phyloP scores from a whole-genome alignment of 2,329 filamentous ascomycete species.

The Aspergillus fijiensis region DNA sequence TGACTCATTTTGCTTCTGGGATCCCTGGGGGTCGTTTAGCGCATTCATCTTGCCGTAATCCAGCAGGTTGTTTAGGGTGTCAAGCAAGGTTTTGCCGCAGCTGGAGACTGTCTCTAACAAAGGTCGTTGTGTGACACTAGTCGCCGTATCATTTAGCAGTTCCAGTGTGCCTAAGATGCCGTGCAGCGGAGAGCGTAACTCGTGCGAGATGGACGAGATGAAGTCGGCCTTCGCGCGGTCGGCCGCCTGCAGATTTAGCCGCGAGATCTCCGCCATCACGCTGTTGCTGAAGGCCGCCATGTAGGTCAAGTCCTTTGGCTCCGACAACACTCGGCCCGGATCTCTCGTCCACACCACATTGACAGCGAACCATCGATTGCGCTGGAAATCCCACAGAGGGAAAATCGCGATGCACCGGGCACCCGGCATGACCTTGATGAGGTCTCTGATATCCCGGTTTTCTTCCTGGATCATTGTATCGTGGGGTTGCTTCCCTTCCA shows the following conservation, averaged over 20 bases:
- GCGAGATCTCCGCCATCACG: slow-evolving; percentile 28
- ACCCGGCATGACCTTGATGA: slow-evolving; percentile 13
- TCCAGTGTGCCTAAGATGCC: slow-evolving; percentile 30
- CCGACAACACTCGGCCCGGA: slow-evolving; percentile 20
- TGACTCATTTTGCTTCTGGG: not conserved
- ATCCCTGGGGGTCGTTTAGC: not conserved
- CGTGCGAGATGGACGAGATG: slow-evolving; percentile 33
- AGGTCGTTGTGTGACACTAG: slow-evolving; percentile 23
- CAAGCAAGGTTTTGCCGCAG: slow-evolving; percentile 42
- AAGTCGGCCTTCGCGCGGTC: slow-evolving; percentile 32
- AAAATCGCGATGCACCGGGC: slow-evolving; percentile 26
- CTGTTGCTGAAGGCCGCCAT: slow-evolving; percentile 27
- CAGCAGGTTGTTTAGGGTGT: slow-evolving; percentile 39
- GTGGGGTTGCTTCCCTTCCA: not conserved
- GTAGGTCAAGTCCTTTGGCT: slow-evolving; percentile 24
- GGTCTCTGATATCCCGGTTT: slow-evolving; percentile 11
- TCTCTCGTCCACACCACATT: slow-evolving; percentile 23
- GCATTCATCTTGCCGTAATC: slow-evolving; percentile 29
- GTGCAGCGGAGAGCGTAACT: slow-evolving; percentile 34
- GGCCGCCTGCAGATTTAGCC: slow-evolving; percentile 22
- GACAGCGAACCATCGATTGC: slow-evolving; percentile 26
- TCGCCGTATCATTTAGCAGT: slow-evolving; percentile 25
- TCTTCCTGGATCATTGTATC: slow-evolving; percentile 4
- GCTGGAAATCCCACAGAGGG: slow-evolving; percentile 32
- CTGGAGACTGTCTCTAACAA: slow-evolving; percentile 33